These are phyloP conservation scores for Pseudogymnoascus sp. DNA, from an alignment of 2,329 filamentous ascomycete species.

Conservation along the genomic window DNA sequence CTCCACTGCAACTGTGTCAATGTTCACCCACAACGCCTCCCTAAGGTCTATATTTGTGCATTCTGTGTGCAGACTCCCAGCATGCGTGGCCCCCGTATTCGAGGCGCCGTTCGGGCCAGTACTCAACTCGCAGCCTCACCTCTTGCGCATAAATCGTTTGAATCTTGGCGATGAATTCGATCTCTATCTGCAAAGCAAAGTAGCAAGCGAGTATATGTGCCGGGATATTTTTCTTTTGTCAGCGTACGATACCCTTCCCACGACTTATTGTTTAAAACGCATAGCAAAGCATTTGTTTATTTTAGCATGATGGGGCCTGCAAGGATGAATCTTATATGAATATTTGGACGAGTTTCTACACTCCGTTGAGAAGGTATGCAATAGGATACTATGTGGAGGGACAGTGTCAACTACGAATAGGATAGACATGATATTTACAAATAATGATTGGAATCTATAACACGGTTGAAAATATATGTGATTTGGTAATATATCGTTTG, in stretches of 20 bases:
- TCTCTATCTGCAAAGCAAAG: not conserved
- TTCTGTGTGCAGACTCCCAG: slow-evolving; percentile 55
- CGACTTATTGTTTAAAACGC: slow-evolving; percentile 1
- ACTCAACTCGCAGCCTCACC: slow-evolving; percentile 30
- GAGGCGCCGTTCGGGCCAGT: slow-evolving; percentile 27
- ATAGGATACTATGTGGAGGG: not conserved
- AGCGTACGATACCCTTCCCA: slow-evolving; percentile 9
- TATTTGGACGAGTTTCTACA: not conserved
- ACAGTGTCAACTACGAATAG: not conserved
- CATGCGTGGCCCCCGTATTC: slow-evolving; percentile 40
- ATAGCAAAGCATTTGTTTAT: slow-evolving; percentile 3
- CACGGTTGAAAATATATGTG: not conserved
- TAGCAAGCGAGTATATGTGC: not conserved
- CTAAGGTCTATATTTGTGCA: slow-evolving; percentile 54
- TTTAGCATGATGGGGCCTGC: not conserved
- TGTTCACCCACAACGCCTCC: slow-evolving; percentile 46
- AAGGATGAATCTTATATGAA: not conserved
- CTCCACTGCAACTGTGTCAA: slow-evolving; percentile 57
- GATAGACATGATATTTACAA: not conserved
- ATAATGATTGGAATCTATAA: not conserved
- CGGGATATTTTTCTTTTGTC: not conserved
- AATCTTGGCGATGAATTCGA: slow-evolving; percentile 34
- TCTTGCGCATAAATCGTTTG: slow-evolving; percentile 36
- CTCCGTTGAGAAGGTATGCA: not conserved
- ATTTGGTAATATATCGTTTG: not conserved